Percentiles rank a stretch among this genome's conserved stretches.
These are phyloP conservation scores for Calonectria pauciramosa DNA, from an alignment of 2,329 filamentous ascomycete species.

Conservation along the genomic window DNA sequence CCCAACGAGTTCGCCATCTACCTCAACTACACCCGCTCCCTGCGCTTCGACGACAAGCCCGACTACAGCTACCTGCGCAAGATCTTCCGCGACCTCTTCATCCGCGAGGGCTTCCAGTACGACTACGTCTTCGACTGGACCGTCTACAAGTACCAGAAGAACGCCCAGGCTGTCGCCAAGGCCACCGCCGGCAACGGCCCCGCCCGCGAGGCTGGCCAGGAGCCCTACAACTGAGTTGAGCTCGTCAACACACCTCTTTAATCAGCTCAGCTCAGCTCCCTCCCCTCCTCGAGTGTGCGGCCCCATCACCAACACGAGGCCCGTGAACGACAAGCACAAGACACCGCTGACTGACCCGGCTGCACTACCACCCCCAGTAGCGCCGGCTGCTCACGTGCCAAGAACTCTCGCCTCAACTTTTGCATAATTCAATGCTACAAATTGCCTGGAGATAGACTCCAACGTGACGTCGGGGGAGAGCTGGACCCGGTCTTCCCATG, in stretches of 20 bases:
- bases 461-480: not conserved
- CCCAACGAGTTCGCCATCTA: slow-evolving; percentile 99
- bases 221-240: not conserved
- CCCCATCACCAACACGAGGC: not conserved
- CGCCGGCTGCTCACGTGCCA: not conserved
- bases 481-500: not conserved
- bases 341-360: not conserved
- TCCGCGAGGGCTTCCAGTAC: slow-evolving; percentile 99
- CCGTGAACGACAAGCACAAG: not conserved
- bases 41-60: slow-evolving; percentile 99
- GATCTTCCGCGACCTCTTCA: slow-evolving; percentile 99
- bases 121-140: slow-evolving; percentile 99
- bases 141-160: slow-evolving; percentile 99
- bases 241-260: not conserved
- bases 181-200: not conserved
- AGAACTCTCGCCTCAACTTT: not conserved
- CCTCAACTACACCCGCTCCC: slow-evolving; percentile 98
- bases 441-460: not conserved
- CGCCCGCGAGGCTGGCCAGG: not conserved
- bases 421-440: not conserved
- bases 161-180: slow-evolving; percentile 75
- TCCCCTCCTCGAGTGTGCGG: not conserved
- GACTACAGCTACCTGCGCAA: slow-evolving; percentile 99
- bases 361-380: not conserved
- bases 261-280: not conserved